Evolutionary conservation across 73 alveolate species (phyloP).

Genomic region (Diophrys sp.): DNA sequence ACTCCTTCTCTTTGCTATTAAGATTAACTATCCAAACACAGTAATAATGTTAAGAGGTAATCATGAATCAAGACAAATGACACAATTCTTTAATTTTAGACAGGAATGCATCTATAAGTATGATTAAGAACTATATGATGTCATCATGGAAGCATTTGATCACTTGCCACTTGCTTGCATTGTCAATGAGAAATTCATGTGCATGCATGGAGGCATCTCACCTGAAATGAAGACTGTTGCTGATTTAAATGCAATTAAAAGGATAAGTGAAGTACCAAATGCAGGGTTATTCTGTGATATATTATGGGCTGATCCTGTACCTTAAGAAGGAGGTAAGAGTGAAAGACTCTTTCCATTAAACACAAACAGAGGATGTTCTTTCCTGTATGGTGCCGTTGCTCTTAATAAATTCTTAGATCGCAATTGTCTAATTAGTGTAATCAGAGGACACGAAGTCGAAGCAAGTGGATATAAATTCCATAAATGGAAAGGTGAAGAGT

Average conservation of each 20-base stretch:
- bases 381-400: slow-evolving; percentile 36
- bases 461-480: slow-evolving; percentile 74
- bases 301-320: slow-evolving; percentile 73
- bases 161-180: slow-evolving; percentile 76
- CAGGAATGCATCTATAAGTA: slow-evolving; percentile 49
- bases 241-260: slow-evolving; percentile 30
- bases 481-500: slow-evolving; percentile 71
- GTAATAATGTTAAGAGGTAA: slow-evolving; percentile 42
- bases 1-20: slow-evolving; percentile 58
- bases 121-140: slow-evolving; percentile 62
- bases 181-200: slow-evolving; percentile 63
- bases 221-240: slow-evolving; percentile 46
- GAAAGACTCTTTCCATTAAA: slow-evolving; percentile 26
- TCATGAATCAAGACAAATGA: slow-evolving; percentile 63
- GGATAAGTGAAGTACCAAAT: slow-evolving; percentile 56
- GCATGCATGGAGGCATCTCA: slow-evolving; percentile 69
- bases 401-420: slow-evolving; percentile 36
- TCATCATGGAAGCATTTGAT: slow-evolving; percentile 80
- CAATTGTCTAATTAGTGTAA: slow-evolving; percentile 40
- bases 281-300: slow-evolving; percentile 55
- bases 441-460: slow-evolving; percentile 84
- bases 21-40: slow-evolving; percentile 59
- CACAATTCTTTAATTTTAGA: slow-evolving; percentile 64
- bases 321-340: slow-evolving; percentile 53
- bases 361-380: slow-evolving; percentile 49